Percentiles rank a stretch among this genome's conserved stretches.
Evolutionary conservation across 345 rosid species (phyloP).

Genomic region (Mallotus nudiflorus): DNA sequence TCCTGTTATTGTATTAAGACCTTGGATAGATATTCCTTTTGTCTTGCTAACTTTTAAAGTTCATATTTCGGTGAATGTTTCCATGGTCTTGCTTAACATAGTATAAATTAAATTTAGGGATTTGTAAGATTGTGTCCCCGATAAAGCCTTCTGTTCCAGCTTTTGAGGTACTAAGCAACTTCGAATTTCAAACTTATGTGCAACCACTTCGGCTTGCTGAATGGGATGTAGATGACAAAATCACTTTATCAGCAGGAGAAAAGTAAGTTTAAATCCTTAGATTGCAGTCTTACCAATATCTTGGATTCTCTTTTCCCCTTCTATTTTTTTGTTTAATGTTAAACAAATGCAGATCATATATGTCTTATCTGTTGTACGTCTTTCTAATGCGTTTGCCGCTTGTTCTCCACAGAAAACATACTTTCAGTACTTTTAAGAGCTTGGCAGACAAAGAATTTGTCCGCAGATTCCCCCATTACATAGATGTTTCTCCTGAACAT

Average conservation of each 20-base stretch:
- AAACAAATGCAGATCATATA: not conserved
- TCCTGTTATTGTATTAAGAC: not conserved
- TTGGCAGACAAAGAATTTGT: not conserved
- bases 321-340: not conserved
- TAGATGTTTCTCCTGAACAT: not conserved
- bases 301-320: not conserved
- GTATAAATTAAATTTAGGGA: not conserved
- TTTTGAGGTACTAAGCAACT: constrained; percentile 4
- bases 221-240: constrained; percentile 4
- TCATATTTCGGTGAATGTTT: not conserved
- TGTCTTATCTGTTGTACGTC: not conserved
- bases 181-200: constrained; percentile 1
- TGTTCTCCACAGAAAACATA: constrained; percentile 1
- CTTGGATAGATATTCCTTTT: not conserved
- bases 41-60: not conserved
- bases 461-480: not conserved
- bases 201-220: constrained; percentile 13
- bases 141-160: constrained; percentile 14
- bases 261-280: not conserved
- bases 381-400: not conserved
- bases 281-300: not conserved
- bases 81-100: not conserved
- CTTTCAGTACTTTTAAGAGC: not conserved
- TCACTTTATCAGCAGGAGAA: not conserved
- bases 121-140: constrained; percentile 19